Base-by-base conservation (phyloP, 495 filamentous ascomycete genomes). In the Jackrogersella minutella region DNA sequence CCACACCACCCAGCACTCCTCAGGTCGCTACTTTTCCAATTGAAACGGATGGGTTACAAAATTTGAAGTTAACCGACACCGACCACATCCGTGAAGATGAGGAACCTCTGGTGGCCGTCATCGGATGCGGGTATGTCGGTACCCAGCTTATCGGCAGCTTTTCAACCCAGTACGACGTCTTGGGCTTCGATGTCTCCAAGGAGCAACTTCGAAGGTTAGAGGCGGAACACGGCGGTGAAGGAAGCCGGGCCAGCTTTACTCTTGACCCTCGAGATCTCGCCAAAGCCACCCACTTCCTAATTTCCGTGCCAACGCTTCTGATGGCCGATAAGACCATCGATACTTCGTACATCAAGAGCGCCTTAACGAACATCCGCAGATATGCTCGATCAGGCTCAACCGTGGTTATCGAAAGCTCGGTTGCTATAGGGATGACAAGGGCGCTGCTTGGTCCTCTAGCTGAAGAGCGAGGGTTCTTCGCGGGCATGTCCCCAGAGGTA, bases 371-470 rank as follows among this genome's bases (percentile, higher is more conserved):
- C 44, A 65, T 79, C 17, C 37, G 37, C 4, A 44, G 19, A 22
- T 62, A 75, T 40, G 73, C 71, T 22, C 59, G 69, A 6, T 58
- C 57, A 16, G 74, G 76, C 16, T 65, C 74, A 13, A 76, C 73
- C 6, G 69, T 78, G 10, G 73, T 79, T 22, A 73, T 79, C 41
- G 76, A 79, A 43, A 72, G 67, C 39, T 77, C 74, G 0, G 76
- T 79, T 11, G 68, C 77, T 13, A 75, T 79, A 9, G 77, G 77
- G 10, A 79, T 78, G 77, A 79, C 77, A 6, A 67, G 77, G 17
- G 21, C 61, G 8, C 66, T 79, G 5, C 71, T 79, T 14, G 73
- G 68, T 1, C 74, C 74, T 10, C 33, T 75, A 8, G 62, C 64
- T 26, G 30, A 64, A 24, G 41, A 54, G 14, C 59, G 60, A 14